phyloP scores from a whole-genome alignment of 1,284 basidiomycete species.

The Acaromyces ingoldii region DNA sequence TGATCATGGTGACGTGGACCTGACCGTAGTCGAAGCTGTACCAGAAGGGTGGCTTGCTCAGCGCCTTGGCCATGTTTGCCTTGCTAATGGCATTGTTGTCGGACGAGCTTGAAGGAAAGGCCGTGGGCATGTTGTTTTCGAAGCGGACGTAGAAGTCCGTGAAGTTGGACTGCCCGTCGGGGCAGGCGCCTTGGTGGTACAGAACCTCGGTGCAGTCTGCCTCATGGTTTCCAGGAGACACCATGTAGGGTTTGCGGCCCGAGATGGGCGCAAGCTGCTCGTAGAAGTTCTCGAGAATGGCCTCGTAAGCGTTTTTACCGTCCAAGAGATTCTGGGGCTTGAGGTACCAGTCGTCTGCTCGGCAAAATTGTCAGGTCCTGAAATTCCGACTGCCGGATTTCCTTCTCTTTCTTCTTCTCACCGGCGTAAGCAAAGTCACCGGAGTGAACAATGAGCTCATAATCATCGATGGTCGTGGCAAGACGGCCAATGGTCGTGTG shows the following conservation, averaged over 20 bases:
- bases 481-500: constrained; percentile 14
- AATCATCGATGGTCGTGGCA: not conserved
- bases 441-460: constrained; percentile 14
- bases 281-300: constrained; percentile 51
- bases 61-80: constrained; percentile 1
- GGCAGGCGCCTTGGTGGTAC: constrained; percentile 16
- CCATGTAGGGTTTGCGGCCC: constrained; percentile 37
- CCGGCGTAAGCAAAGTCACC: constrained; percentile 51
- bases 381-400: constrained; percentile 4
- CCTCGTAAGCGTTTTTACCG: constrained; percentile 27
- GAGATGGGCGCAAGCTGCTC: constrained; percentile 47
- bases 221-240: constrained; percentile 36
- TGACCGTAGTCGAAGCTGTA: constrained; percentile 33
- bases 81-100: not conserved
- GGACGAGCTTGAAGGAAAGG: constrained; percentile 9
- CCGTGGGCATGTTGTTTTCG: constrained; percentile 22
- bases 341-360: not conserved
- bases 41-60: constrained; percentile 17
- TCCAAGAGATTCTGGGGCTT: not conserved
- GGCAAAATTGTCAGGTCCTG: constrained; percentile 18
- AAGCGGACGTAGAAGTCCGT: constrained; percentile 24
- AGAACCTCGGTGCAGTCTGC: constrained; percentile 17
- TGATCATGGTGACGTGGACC: constrained; percentile 32
- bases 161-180: constrained; percentile 32
- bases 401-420: constrained; percentile 39